Evolutionary conservation across 352 stramenopile genomes (phyloP).

Genomic region (Phytopythium montanum): DNA sequence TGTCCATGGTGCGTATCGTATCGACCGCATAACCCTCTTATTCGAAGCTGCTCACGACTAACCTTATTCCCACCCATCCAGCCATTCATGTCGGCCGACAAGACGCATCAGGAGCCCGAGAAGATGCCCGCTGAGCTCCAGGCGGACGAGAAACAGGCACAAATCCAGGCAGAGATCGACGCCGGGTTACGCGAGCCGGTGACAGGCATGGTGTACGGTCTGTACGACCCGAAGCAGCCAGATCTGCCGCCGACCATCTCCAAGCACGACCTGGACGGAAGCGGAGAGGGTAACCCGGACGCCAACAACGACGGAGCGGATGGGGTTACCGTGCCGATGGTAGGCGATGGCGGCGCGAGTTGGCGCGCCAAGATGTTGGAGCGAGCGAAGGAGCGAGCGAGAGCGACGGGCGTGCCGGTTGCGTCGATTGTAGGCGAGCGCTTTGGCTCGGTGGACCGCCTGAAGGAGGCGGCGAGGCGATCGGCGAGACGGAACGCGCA

Average conservation of each 20-base stretch:
- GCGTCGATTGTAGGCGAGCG: conserved; percentile 60
- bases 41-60: no score
- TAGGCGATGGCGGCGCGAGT: conserved; percentile 75
- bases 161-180: conserved; percentile 72
- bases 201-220: conserved; percentile 72
- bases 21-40: not conserved
- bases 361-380: conserved; percentile 85
- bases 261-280: conserved; percentile 12
- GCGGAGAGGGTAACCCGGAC: not conserved
- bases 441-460: conserved; percentile 47
- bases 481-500: conserved; percentile 55
- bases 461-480: conserved; percentile 47
- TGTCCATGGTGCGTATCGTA: conserved; percentile 46
- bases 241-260: conserved; percentile 31
- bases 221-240: conserved; percentile 79
- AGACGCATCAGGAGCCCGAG: conserved; percentile 15
- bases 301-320: conserved; percentile 9
- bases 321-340: conserved; percentile 24
- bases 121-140: conserved; percentile 39
- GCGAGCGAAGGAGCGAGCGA: conserved; percentile 56
- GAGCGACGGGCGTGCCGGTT: conserved; percentile 42
- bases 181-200: conserved; percentile 69
- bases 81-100: conserved; percentile 41
- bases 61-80: conserved; percentile 4
- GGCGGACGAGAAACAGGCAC: conserved; percentile 46